A percentile compares a stretch with the other conserved stretches of the same genome.
Evolutionary conservation across 257 asterid genomes (phyloP).

Genomic region (Solanum rostratum): DNA sequence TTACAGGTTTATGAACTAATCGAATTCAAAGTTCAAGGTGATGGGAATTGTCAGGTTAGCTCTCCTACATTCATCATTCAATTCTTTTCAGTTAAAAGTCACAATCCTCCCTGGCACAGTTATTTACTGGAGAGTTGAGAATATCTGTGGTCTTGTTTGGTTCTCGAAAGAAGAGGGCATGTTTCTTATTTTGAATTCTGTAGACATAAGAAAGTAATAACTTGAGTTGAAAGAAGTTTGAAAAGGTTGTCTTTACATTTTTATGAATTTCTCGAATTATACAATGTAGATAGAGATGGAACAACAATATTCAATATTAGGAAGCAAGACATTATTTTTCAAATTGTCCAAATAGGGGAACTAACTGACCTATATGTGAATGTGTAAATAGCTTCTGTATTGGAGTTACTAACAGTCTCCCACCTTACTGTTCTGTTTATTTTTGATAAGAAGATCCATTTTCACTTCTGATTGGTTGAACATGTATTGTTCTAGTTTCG

Average conservation of each 20-base stretch:
- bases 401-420: neutral
- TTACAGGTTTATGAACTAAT: constrained; percentile 74
- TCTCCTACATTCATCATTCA: neutral
- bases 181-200: neutral
- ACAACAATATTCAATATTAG: neutral
- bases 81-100: neutral
- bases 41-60: constrained; percentile 95
- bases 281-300: neutral
- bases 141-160: neutral
- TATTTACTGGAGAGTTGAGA: neutral
- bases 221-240: neutral
- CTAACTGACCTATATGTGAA: neutral
- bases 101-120: neutral
- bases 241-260: neutral
- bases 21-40: constrained; percentile 86
- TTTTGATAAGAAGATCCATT: neutral
- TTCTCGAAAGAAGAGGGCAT: neutral
- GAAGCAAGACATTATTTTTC: neutral
- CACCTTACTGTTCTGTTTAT: neutral
- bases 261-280: neutral
- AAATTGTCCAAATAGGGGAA: neutral
- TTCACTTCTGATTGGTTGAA: neutral
- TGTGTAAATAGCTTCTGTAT: neutral
- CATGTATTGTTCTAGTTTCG: constrained; percentile 46
- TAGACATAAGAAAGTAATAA: neutral